A percentile compares a stretch with the other conserved stretches of the same genome.
phyloP scores from a whole-genome alignment of 192 early-diverging fungal genomes.

The Mortierella claussenii region DNA sequence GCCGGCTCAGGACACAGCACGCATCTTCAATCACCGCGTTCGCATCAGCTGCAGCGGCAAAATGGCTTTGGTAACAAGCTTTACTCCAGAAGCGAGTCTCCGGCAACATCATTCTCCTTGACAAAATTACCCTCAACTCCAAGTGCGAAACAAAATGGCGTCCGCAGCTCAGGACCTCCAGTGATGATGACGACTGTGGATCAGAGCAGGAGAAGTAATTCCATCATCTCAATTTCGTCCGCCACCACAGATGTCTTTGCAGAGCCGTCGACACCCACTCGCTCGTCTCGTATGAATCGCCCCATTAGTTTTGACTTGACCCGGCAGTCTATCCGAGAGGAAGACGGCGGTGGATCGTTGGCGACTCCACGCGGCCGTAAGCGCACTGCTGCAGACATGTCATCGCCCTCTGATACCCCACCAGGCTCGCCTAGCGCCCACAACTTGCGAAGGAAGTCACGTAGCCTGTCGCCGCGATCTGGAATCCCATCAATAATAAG shows the following conservation, averaged over 20 bases:
- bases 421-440: slow-evolving; percentile 9
- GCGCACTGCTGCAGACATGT: slow-evolving; percentile 18
- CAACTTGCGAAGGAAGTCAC: slow-evolving; percentile 3
- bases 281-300: slow-evolving; percentile 1
- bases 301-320: slow-evolving; percentile 15
- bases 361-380: slow-evolving; percentile 14
- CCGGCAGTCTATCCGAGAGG: slow-evolving; percentile 17
- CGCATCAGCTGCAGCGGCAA: slow-evolving; percentile 10
- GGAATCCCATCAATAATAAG: not conserved
- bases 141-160: not conserved
- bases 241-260: slow-evolving; percentile 4
- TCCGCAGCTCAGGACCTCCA: slow-evolving; percentile 9
- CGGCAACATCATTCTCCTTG: slow-evolving; percentile 11
- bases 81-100: slow-evolving; percentile 44
- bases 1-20: slow-evolving; percentile 1
- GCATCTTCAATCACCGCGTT: slow-evolving; percentile 18
- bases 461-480: not conserved
- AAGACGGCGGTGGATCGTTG: not conserved
- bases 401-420: slow-evolving; percentile 12
- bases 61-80: not conserved
- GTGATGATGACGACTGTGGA: not conserved
- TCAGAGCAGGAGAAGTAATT: slow-evolving; percentile 22
- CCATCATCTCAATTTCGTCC: slow-evolving; percentile 40
- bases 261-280: slow-evolving; percentile 16
- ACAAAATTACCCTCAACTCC: slow-evolving; percentile 13